phyloP scores from a whole-genome alignment of 495 filamentous ascomycete genomes.

The Xanthoparmelia taractica region DNA sequence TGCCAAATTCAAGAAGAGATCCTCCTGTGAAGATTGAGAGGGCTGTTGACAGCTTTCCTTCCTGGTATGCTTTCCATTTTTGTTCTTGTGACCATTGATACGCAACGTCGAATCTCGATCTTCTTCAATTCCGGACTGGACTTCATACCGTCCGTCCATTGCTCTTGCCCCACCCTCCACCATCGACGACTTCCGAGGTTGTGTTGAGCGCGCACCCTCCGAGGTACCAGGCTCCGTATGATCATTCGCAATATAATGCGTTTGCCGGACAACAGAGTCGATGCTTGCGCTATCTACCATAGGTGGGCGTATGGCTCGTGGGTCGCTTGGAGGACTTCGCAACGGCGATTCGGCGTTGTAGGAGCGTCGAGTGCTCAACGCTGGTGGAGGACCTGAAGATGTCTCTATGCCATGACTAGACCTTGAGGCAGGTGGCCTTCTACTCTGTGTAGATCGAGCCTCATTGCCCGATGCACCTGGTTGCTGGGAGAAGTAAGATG shows the following conservation, averaged over 20 bases:
- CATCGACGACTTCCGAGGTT: slow-evolving; percentile 4
- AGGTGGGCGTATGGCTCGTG: background rate
- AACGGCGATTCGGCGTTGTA: slow-evolving; percentile 26
- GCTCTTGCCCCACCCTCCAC: slow-evolving; percentile 1
- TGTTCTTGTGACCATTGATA: slow-evolving; percentile 31
- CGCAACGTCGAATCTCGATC: slow-evolving; percentile 29
- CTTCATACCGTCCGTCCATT: slow-evolving; percentile 14
- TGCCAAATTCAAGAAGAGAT: slow-evolving; percentile 59
- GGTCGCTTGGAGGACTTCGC: slow-evolving; percentile 8
- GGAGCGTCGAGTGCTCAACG: slow-evolving; percentile 38
- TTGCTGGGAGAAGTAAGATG: slow-evolving; percentile 33
- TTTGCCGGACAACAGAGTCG: slow-evolving; percentile 14
- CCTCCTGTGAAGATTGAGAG: slow-evolving; percentile 41
- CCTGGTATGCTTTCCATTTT: slow-evolving; percentile 23
- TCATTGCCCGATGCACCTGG: slow-evolving; percentile 28
- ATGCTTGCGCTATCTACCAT: slow-evolving; percentile 12
- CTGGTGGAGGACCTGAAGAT: slow-evolving; percentile 38
- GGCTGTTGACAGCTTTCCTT: slow-evolving; percentile 27
- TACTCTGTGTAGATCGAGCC: slow-evolving; percentile 29
- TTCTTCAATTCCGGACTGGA: slow-evolving; percentile 13
- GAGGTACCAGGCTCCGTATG: background rate
- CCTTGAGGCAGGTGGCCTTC: slow-evolving; percentile 36
- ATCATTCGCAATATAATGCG: background rate
- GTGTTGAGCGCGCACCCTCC: slow-evolving; percentile 1
- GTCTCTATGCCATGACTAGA: slow-evolving; percentile 40